Evolutionary conservation across 371 early-diverging fungal species (phyloP), one percentile per base, ranked within the genome.

Genomic region (Mortierella polycephala): DNA sequence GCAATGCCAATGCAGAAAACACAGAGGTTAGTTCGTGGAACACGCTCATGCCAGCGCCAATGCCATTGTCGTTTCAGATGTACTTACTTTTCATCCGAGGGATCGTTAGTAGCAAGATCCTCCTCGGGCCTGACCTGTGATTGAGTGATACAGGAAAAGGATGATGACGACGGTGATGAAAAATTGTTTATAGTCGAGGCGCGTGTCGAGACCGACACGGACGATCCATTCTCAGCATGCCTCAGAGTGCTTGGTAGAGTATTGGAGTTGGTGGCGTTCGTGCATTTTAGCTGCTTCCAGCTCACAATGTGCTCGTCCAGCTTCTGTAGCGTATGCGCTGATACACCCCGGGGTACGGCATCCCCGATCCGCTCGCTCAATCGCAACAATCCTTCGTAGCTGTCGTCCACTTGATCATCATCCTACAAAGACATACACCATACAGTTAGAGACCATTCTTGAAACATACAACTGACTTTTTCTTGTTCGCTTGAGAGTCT

Each of bases 321-420:
- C 46, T 14, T 53, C 16, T 45, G 62, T 20, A 69, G n/a, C 3
- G 23, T 41, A 20, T 58, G 16, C 21, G 57, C 50, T 0, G 63
- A 21, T 6, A 69, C 52, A 1, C 69, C 69, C 18, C 58, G 57
- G 5, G 69, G 59, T 42, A 63, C 63, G 49, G 30, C 69, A 46
- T 63, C 63, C 10, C 69, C 69, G 45, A 69, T 69, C 30, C 52
- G 62, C 58, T 69, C 69, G 14, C 69, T 18, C 6, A 69, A 59
- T 41, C 63, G 46, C 58, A 69, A 52, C n/a, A 69, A 46, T 5
- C 69, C 69, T n/a, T 69, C 69, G 37, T 69, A 69, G 18, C 69
- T 69, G 49, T 69, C 63, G 20, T 69, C 69, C 47, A 69, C 69
- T 30, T 69, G 69, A 42, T 69, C 69, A 18, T 69, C 69, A 50